Evolutionary conservation across 179 eudicot species (phyloP).

Genomic region (Amaranthus tricolor): DNA sequence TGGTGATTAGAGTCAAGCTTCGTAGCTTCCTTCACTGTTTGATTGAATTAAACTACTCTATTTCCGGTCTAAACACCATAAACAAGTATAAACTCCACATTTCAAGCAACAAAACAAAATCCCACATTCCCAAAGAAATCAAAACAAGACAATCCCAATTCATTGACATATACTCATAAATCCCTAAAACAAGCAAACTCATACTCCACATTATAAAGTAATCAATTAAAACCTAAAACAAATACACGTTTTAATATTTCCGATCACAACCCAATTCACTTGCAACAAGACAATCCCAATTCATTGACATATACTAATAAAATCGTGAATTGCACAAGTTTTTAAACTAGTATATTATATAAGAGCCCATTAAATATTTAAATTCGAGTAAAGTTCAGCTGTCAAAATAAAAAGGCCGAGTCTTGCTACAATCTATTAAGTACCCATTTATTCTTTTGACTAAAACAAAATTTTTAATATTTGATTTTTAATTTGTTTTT

Average conservation of each 20-base stretch:
- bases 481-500: too few relatives aligned
- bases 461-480: too few relatives aligned
- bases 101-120: neutral
- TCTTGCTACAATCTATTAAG: too few relatives aligned
- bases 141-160: neutral
- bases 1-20: neutral
- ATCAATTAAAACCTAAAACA: neutral
- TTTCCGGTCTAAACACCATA: neutral
- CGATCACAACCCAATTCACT: neutral
- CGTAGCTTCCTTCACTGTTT: slow-evolving; percentile 19
- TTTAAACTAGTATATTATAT: too few relatives aligned
- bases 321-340: too few relatives aligned
- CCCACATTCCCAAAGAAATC: neutral
- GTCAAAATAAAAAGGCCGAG: too few relatives aligned
- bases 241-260: too few relatives aligned
- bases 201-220: neutral
- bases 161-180: neutral
- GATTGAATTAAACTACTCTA: neutral
- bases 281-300: too few relatives aligned
- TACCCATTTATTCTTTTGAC: too few relatives aligned
- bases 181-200: neutral
- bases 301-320: too few relatives aligned
- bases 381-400: too few relatives aligned
- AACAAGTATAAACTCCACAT: neutral
- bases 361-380: too few relatives aligned